phyloP scores from a whole-genome alignment of 257 asterid genomes.

The Buddleja alternifolia region DNA sequence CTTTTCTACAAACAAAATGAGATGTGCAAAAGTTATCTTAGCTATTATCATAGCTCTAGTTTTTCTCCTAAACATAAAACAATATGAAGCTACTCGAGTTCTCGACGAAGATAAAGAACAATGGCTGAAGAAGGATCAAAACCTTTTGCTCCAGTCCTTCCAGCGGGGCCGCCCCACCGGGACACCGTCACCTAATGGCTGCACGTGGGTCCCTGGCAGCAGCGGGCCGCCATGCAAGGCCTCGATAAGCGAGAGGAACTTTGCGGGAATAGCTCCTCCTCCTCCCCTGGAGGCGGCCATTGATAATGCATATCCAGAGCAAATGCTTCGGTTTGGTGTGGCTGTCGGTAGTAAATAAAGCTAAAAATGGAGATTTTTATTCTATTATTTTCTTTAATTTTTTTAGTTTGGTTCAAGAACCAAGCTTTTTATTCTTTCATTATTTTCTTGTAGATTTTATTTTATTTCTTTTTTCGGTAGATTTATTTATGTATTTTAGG shows the following conservation, averaged over 20 bases:
- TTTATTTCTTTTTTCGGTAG: background rate
- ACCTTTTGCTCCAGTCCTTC: constrained; percentile 38
- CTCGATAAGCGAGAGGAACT: constrained; percentile 37
- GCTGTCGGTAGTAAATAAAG: constrained; percentile 11
- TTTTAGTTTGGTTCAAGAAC: constrained; percentile 9
- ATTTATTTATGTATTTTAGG: too few relatives aligned
- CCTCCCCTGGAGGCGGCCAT: constrained; percentile 19
- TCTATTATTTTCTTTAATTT: background rate
- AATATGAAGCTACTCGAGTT: constrained; percentile 39
- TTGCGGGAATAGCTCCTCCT: constrained; percentile 28
- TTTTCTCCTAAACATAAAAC: constrained; percentile 16
- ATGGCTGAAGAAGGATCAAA: constrained; percentile 8
- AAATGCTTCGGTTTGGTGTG: constrained; percentile 27
- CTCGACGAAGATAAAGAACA: constrained; percentile 31
- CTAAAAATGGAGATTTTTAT: background rate
- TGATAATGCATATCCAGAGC: constrained; percentile 16
- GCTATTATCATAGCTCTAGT: background rate
- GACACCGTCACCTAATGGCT: constrained; percentile 34
- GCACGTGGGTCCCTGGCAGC: constrained; percentile 24
- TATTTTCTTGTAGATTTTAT: background rate
- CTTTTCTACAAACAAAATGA: constrained; percentile 25
- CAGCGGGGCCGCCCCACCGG: constrained; percentile 8
- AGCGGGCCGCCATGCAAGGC: constrained; percentile 28
- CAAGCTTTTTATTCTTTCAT: constrained; percentile 7
- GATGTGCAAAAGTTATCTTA: constrained; percentile 8